A percentile compares a stretch with the other conserved stretches of the same genome.
phyloP scores from a whole-genome alignment of 495 filamentous ascomycete genomes.

The Apodospora peruviana region DNA sequence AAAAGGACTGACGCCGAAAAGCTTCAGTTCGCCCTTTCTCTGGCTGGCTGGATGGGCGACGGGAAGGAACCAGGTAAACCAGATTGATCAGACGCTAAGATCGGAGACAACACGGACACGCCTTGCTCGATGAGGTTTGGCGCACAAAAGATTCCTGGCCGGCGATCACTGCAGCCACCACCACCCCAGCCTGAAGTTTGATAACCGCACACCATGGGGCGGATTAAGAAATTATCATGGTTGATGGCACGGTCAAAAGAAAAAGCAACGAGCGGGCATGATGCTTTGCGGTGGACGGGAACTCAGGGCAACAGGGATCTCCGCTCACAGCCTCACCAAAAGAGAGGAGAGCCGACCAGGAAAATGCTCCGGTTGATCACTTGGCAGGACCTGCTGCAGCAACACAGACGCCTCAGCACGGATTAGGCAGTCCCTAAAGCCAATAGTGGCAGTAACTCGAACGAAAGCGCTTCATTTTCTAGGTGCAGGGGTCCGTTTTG shows the following conservation, averaged over 20 bases:
- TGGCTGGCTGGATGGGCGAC: not conserved
- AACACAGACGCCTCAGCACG: conserved; percentile 11
- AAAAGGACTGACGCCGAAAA: not conserved
- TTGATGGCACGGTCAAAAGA: conserved; percentile 2
- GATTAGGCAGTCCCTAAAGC: conserved; percentile 12
- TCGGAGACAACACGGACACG: conserved; percentile 17
- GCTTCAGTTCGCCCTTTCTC: not conserved
- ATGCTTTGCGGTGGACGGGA: not conserved
- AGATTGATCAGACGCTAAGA: conserved; percentile 22
- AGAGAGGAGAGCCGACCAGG: too few relatives aligned
- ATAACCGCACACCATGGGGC: conserved; percentile 11
- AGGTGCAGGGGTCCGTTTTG: conserved; percentile 10
- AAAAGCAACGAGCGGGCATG: conserved; percentile 3
- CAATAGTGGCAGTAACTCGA: conserved; percentile 13
- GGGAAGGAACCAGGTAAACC: not conserved
- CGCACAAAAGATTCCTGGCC: conserved; percentile 17
- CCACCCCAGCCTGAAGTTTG: conserved; percentile 1
- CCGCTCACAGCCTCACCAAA: not conserved
- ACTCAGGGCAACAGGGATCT: not conserved
- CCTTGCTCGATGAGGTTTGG: conserved; percentile 20
- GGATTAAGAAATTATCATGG: not conserved
- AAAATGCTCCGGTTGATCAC: conserved; percentile 13
- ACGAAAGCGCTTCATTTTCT: conserved; percentile 5
- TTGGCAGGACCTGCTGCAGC: conserved; percentile 7
- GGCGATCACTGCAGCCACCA: conserved; percentile 26